Percentiles rank a stretch among this genome's conserved stretches.
Conservation (phyloP, 306 rosid genomes). For the Casuarina equisetifolia region DNA sequence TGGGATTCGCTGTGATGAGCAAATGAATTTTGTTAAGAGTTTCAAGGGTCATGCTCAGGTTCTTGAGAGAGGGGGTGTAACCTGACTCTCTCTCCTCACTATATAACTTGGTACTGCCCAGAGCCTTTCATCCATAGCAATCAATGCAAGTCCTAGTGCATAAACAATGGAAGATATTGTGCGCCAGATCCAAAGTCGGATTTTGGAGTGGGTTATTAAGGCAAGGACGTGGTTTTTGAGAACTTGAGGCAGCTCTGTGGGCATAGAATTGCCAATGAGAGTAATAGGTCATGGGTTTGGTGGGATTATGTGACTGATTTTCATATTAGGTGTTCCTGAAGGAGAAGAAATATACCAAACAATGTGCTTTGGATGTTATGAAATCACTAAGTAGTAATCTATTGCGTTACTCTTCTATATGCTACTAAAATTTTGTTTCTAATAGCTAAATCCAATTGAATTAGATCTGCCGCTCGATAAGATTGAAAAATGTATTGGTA, state of each 20-base stretch:
- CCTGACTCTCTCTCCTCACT: constrained; percentile 74
- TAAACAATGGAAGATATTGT: constrained; percentile 84
- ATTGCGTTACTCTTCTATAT: not conserved
- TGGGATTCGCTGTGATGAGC: constrained; percentile 89
- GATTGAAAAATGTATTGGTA: constrained; percentile 76
- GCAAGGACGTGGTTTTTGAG: constrained; percentile 86
- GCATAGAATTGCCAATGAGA: constrained; percentile 81
- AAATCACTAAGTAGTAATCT: constrained; percentile 46
- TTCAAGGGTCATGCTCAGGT: constrained; percentile 95
- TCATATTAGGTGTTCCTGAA: constrained; percentile 94
- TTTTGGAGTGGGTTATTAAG: constrained; percentile 77
- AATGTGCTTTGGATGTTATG: constrained; percentile 82
- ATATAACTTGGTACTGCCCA: constrained; percentile 95
- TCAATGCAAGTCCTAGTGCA: constrained; percentile 91
- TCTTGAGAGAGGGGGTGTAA: constrained; percentile 86
- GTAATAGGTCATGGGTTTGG: constrained; percentile 87
- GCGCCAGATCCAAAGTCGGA: constrained; percentile 89
- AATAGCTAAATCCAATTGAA: constrained; percentile 14
- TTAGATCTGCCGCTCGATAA: constrained; percentile 78
- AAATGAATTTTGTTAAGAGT: constrained; percentile 75
- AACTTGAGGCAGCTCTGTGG: constrained; percentile 97
- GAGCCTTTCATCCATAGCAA: constrained; percentile 50
- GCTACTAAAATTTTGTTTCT: constrained; percentile 9
- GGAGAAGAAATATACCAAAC: constrained; percentile 78
- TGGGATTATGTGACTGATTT: constrained; percentile 98